Evolutionary conservation across 306 rosid genomes (phyloP), one percentile per base, ranked within the genome.

Genomic region (Coriaria nepalensis): DNA sequence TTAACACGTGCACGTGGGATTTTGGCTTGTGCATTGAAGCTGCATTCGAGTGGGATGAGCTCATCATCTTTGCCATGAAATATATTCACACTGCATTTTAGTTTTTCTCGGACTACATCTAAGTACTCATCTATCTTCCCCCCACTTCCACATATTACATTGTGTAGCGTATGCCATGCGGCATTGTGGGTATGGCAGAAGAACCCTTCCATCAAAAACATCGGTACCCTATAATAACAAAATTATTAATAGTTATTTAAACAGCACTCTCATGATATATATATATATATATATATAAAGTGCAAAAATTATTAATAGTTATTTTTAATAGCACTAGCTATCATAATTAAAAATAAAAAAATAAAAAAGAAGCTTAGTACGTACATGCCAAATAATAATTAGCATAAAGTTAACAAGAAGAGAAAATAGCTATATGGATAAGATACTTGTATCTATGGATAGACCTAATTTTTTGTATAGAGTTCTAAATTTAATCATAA

Each of bases 121-220:
- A 92, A 49, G 38, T 85, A 85, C 0, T 64, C 14, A 9, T 86
- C 96, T 5, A 92, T 53, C 51, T 85, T 92, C 4, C 70, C 79
- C 0, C 81, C 98, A 0, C 73, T 76, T 13, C 98, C 98, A 11
- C 86, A 86, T 5, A 92, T 85, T 5, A 92, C 71, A 64, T 92
- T 92, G 72, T 92, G 98, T 14, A 92, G 79, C 6, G 98, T 92
- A 41, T 92, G 98, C 98, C 98, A 92, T 4, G 98, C 96, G 8
- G 98, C 96, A 34, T 82, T 92, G 49, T 92, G 98, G 0, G 98
- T 92, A 61, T 92, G 98, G n/a, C 82, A 65, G 57, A 82, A 85
- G 69, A 85, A 92, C n/a, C 98, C 98, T 58, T 85, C 96, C 5
- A 77, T 65, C 73, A 92, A 69, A 62, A 75, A 92, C 2, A 79